Evolutionary conservation across 331 rosid genomes (phyloP).

Genomic region (Phaseolus coccineus): DNA sequence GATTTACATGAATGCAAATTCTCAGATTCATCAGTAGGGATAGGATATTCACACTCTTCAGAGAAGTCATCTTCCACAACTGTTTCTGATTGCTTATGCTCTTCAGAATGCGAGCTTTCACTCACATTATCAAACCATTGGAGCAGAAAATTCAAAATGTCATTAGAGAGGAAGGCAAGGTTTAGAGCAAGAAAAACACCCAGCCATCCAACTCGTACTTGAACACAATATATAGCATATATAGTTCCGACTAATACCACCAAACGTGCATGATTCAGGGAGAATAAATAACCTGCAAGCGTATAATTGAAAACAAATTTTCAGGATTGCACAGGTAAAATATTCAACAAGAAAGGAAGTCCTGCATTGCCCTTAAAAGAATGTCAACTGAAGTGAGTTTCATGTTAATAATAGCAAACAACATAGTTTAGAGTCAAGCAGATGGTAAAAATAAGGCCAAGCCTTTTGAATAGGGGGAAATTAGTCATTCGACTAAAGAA

Average conservation of each 20-base stretch:
- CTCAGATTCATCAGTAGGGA: constrained; percentile 74
- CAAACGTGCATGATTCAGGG: constrained; percentile 92
- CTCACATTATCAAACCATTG: constrained; percentile 91
- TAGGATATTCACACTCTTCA: constrained; percentile 69
- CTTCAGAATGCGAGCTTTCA: constrained; percentile 76
- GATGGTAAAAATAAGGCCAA: constrained; percentile 17
- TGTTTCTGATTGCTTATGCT: constrained; percentile 76
- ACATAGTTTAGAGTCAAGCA: constrained; percentile 18
- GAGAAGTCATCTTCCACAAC: constrained; percentile 76
- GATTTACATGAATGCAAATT: constrained; percentile 78
- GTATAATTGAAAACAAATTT: constrained; percentile 37
- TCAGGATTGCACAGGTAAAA: constrained; percentile 17
- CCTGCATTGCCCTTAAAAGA: not conserved
- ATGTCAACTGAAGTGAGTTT: not conserved
- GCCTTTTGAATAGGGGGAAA: constrained; percentile 8
- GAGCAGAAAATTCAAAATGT: constrained; percentile 76
- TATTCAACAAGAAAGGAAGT: not conserved
- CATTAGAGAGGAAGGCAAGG: constrained; percentile 90
- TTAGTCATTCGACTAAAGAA: not conserved
- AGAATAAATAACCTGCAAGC: constrained; percentile 89
- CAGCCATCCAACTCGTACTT: constrained; percentile 90
- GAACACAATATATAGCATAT: constrained; percentile 84
- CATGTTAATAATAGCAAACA: constrained; percentile 30
- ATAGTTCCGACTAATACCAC: constrained; percentile 78
- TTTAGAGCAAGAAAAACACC: constrained; percentile 85